A percentile compares a stretch with the other conserved stretches of the same genome.
phyloP scores from a whole-genome alignment of 768 basidiomycete species.

The Rhizopogon vesiculosus region DNA sequence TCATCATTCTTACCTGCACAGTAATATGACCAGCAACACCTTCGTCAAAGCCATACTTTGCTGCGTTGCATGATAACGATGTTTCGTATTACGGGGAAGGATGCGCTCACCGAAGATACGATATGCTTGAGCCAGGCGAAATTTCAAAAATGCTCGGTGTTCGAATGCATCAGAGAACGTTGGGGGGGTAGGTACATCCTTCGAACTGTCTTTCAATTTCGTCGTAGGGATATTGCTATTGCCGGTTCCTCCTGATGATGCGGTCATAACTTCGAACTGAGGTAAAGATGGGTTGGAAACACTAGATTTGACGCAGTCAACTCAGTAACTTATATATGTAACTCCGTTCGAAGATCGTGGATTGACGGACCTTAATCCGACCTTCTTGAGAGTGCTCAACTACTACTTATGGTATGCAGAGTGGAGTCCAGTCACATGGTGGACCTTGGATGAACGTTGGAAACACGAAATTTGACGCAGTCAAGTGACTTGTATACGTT shows the following conservation, averaged over 20 bases:
- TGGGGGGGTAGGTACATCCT: constrained; percentile 9
- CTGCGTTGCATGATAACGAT: constrained; percentile 12
- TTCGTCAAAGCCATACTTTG: constrained; percentile 39
- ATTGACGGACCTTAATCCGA: no score
- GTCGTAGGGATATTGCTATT: background rate
- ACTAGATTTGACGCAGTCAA: no score
- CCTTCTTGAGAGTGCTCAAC: no score
- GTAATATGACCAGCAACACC: constrained; percentile 50
- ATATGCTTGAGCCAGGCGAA: constrained; percentile 41
- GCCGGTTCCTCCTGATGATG: background rate
- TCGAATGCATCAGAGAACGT: constrained; percentile 30
- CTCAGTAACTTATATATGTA: no score
- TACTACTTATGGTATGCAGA: no score
- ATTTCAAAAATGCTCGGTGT: constrained; percentile 39
- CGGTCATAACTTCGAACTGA: background rate
- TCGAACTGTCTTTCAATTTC: background rate
- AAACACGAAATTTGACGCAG: no score
- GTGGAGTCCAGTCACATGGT: no score
- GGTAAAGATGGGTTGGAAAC: no score
- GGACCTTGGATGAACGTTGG: no score
- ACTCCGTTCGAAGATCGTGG: no score
- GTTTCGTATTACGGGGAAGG: background rate
- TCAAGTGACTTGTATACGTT: no score
- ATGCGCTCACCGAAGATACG: constrained; percentile 36
- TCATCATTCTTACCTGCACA: constrained; percentile 25